Conservation (phyloP, 345 rosid genomes). For the Pistacia vera region DNA sequence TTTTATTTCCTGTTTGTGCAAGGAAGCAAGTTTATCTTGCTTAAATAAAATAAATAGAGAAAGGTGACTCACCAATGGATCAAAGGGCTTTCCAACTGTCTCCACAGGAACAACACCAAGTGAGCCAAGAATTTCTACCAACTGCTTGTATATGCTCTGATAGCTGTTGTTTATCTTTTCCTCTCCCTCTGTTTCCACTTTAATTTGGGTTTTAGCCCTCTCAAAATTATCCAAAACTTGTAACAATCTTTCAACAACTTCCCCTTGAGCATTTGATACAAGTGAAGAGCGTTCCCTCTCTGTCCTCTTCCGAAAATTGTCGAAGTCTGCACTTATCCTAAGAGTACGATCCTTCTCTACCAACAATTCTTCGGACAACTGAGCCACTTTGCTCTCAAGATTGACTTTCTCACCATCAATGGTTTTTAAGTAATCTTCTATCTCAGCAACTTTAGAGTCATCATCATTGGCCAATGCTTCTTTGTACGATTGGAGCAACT, state of each 20-base stretch:
- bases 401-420: conserved; percentile 64
- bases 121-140: conserved; percentile 70
- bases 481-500: conserved; percentile 57
- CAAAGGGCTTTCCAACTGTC: conserved; percentile 81
- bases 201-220: conserved; percentile 89
- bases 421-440: conserved; percentile 66
- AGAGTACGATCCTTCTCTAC: conserved; percentile 74
- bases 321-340: conserved; percentile 93
- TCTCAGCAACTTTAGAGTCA: conserved; percentile 58
- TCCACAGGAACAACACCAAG: conserved; percentile 87
- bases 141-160: conserved; percentile 93
- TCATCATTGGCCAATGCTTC: conserved; percentile 72
- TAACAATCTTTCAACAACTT: conserved; percentile 80
- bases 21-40: conserved; percentile 1
- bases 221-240: conserved; percentile 89
- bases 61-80: conserved; percentile 82
- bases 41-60: conserved; percentile 17
- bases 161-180: conserved; percentile 87
- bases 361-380: conserved; percentile 64
- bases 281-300: conserved; percentile 83
- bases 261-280: conserved; percentile 91
- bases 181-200: conserved; percentile 86
- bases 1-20: neutral
- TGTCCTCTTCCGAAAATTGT: conserved; percentile 93
- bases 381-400: conserved; percentile 56